Conservation (phyloP, 139 green algal genomes). For the Desmodesmus armatus region DNA sequence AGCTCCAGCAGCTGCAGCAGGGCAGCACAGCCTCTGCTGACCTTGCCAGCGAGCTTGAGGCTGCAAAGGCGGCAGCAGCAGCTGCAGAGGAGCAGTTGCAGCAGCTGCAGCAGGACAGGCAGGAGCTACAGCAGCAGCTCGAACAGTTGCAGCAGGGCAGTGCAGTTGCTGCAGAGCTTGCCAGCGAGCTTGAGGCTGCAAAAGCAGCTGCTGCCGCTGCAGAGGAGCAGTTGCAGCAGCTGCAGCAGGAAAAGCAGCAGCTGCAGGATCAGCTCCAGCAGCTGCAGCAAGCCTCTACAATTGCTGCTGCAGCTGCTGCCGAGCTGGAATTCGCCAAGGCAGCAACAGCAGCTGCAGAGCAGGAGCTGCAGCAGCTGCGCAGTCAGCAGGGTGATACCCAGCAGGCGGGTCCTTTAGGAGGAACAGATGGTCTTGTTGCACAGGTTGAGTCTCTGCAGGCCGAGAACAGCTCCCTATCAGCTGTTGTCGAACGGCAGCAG, state of each 20-base stretch:
- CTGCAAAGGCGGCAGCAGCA: not conserved
- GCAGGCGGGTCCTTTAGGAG: no score
- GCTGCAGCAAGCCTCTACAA: no score
- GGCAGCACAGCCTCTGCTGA: not conserved
- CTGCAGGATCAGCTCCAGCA: not conserved
- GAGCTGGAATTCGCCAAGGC: not conserved
- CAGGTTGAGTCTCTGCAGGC: no score
- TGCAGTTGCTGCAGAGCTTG: no score
- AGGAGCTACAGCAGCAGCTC: not conserved
- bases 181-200: no score
- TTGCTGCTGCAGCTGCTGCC: not conserved
- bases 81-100: not conserved
- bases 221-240: not conserved
- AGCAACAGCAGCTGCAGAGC: slow-evolving; percentile 1
- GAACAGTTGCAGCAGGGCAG: not conserved
- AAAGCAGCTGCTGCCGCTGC: slow-evolving; percentile 1
- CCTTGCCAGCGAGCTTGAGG: not conserved
- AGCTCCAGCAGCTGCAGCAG: slow-evolving; percentile 6
- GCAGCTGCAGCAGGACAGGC: slow-evolving; percentile 22
- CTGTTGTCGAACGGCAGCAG: no score
- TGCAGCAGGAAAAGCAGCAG: no score
- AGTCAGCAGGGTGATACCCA: no score
- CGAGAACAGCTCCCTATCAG: no score
- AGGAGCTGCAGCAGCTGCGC: no score
- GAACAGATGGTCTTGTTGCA: no score